Evolutionary conservation across 257 asterid species (phyloP), one percentile per base, ranked within the genome.

Genomic region (Jasminum sambac): DNA sequence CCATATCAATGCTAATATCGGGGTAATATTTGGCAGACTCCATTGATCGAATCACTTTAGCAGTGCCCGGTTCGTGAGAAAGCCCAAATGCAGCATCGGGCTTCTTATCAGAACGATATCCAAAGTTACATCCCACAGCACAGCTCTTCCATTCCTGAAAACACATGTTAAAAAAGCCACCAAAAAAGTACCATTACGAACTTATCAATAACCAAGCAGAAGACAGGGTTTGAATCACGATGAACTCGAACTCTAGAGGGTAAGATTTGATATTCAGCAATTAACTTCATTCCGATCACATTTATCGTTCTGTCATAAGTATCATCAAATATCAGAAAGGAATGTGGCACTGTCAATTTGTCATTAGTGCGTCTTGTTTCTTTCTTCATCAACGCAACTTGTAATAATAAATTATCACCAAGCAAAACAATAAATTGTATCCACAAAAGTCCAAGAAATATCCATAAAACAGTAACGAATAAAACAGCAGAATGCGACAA

Each of bases 41-140:
- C 99, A 95, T 95, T 24, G 99, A 91, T 38, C 96, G 86, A 74
- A 81, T 89, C 72, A 95, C 93, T 55, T 89, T 71, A 14, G 88
- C 73, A 52, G 80, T 64, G 64, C 86, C 95, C 17, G 71, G 58
- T 62, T 48, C 60, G 70, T 76, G 90, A 68, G 87, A 83, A 43
- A 38, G 16, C 36, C 96, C 95, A 77, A 95, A 79, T 64, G 79
- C 86, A 71, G 95, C 99, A 88, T 95, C 99, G 11, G 84, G 71
- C 70, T 81, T 83, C 84, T 67, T 85, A 67, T 68, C 66, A 46
- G 63, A 1, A 44, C 69, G 81, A 68, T 17, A 70, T 64, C 88
- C 89, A 77, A 86, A 88, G 77, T 78, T 88, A 78, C 98, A 95
- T 74, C 97, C 95, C 69, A 91, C 93, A 16, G 85, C 70, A 80